Conservation (phyloP, 305 asterid genomes). For the Ilex paraguariensis region DNA sequence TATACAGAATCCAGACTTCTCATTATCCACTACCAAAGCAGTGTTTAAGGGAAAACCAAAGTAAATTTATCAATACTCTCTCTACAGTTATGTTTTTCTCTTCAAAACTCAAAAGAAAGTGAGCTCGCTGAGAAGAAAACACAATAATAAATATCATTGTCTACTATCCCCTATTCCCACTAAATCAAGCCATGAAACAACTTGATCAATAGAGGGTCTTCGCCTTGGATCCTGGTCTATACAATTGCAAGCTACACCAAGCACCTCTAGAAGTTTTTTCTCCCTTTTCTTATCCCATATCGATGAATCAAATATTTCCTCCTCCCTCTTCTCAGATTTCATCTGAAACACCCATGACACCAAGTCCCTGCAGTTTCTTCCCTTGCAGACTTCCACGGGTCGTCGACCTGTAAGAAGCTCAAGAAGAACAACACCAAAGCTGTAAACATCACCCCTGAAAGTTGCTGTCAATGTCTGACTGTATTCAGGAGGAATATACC, state of each 20-base stretch:
- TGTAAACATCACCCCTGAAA: conserved; percentile 89
- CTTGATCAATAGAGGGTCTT: conserved; percentile 83
- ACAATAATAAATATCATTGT: conserved; percentile 12
- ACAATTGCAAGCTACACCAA: conserved; percentile 76
- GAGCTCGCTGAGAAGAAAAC: background rate
- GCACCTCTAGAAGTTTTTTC: conserved; percentile 63
- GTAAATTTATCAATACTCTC: background rate
- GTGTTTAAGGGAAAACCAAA: background rate
- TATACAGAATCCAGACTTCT: too few species aligned
- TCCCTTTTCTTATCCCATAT: conserved; percentile 41
- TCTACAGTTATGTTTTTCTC: background rate
- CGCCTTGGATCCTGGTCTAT: conserved; percentile 71
- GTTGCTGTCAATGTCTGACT: conserved; percentile 86
- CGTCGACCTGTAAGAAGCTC: conserved; percentile 91
- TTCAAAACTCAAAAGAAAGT: background rate
- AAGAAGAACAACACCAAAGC: conserved; percentile 86
- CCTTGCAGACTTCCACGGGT: conserved; percentile 86
- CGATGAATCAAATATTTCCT: conserved; percentile 63
- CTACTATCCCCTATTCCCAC: conserved; percentile 44
- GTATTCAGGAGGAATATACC: conserved; percentile 93
- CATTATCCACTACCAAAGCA: background rate
- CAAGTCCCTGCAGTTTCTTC: conserved; percentile 71
- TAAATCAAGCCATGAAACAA: conserved; percentile 80
- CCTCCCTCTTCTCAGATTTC: conserved; percentile 51
- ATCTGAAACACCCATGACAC: conserved; percentile 73